These are phyloP conservation scores for Antarctomyces pellizariae DNA, from an alignment of 495 filamentous ascomycete species.

Conservation along the genomic window DNA sequence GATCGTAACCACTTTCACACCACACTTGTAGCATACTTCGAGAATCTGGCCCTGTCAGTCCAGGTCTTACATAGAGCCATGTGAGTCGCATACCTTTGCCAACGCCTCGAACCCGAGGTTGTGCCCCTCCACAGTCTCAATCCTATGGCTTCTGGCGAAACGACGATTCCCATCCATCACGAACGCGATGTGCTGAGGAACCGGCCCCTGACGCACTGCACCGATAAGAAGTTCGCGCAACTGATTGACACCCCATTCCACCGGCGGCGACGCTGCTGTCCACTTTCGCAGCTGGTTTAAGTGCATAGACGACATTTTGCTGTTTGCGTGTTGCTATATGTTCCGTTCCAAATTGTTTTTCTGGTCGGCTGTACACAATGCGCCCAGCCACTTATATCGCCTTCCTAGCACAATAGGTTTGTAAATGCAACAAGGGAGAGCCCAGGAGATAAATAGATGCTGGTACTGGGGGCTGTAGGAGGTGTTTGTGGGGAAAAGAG, in stretches of 20 bases:
- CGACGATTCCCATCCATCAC: slow-evolving; percentile 96
- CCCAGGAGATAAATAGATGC: too few relatives aligned
- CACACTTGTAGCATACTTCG: slow-evolving; percentile 92
- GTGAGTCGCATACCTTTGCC: slow-evolving; percentile 35
- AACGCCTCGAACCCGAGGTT: slow-evolving; percentile 89
- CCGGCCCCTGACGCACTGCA: slow-evolving; percentile 66
- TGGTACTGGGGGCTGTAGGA: too few relatives aligned
- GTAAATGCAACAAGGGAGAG: too few relatives aligned
- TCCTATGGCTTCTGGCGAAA: slow-evolving; percentile 69
- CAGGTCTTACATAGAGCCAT: background rate
- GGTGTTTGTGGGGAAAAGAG: too few relatives aligned
- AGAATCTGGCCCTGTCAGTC: slow-evolving; percentile 35
- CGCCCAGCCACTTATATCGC: too few relatives aligned
- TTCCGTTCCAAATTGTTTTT: too few relatives aligned
- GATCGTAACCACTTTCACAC: slow-evolving; percentile 84
- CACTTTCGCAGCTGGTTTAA: slow-evolving; percentile 60
- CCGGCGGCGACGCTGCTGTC: slow-evolving; percentile 71
- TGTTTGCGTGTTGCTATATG: slow-evolving; percentile 3
- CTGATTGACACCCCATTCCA: slow-evolving; percentile 53
- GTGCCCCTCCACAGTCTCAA: slow-evolving; percentile 95
- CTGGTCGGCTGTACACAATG: too few relatives aligned
- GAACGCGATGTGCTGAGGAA: slow-evolving; percentile 87
- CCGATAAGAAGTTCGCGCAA: slow-evolving; percentile 66
- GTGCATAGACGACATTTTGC: slow-evolving; percentile 34
- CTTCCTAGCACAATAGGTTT: too few relatives aligned